Evolutionary conservation across 192 early-diverging fungal genomes (phyloP), one percentile per base, ranked within the genome.

Genomic region (Coemansia sp.): DNA sequence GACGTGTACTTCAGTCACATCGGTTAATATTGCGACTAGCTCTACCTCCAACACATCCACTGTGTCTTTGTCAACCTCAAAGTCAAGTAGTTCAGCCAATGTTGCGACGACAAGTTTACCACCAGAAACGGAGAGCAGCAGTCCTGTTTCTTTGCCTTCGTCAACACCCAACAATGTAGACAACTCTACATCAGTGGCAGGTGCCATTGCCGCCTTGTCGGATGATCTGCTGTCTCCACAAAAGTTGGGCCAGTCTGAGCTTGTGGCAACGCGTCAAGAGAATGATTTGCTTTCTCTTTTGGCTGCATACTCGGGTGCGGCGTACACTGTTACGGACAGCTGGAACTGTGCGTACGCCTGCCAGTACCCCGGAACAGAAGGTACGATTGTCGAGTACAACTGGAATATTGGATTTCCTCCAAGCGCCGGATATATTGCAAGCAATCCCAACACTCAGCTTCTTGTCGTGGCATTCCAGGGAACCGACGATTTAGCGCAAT

Each of bases 381-480:
- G 42, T 21, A 78, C 76, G 1, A 34, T 69, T 38, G 47, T 78
- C 18, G 69, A 78, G 43, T 59, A 68, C 46, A 44, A 58, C 30
- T 78, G 76, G 76, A 22, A 64, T 13, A 22, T 66, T 5, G 61
- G 57, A 1, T 52, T 59, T 48, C 70, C 66, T 15, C 41, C 34
- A 27, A 72, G 69, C 21, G 65, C 58, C 9, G 76, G 76, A 15
- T 78, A 69, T 30, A 69, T 78, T 55, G 76, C 76, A 10, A 49
- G 66, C 30, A 78, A 78, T 17, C 66, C 66, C 15, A 44, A 41
- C 37, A 57, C 53, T 5, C 33, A 53, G 3, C 18, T 66, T 21
- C 51, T 81, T 9, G 54, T 71, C 11, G 62, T 73, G 23, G 66
- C 69, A 4, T 75, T 73, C 64, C 73, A 66, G 34, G 80, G 80